Base-by-base conservation (phyloP, 1,284 basidiomycete genomes). In the Cryptococcus hybrid region DNA sequence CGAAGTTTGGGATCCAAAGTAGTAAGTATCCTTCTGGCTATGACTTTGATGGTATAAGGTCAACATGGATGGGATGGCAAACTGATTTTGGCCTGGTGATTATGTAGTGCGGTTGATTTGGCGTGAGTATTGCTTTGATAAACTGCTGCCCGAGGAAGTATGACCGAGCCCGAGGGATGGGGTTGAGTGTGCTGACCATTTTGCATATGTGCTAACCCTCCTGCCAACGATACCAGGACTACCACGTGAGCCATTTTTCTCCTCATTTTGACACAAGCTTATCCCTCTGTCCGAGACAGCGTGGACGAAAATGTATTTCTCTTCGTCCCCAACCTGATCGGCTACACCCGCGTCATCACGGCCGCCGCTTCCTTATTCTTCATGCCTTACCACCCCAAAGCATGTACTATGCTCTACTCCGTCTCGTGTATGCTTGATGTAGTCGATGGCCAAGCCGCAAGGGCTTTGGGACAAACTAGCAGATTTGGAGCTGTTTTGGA, bases 401-500 rank as follows among this genome's bases (percentile, higher is more conserved):
- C 88, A 65, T 96, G 91, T 80, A 97, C 94, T 0, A 74, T 94
- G 43, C 83, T 92, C 47, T 99, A 99, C 78, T 85, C 86, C 61
- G 79, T 98, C 56, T 96, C 92, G n/a, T 93, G 90, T 74, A 82
- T 99, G 44, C 82, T 99, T 62, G 96, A 99, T 73, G 96, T 92
- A 13, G 88, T 94, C 48, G 96, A 99, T 70, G 96, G 96, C 2
- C 87, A 89, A 74, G 94, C 90, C 4, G 96, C 96, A n/a, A 84
- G 96, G 57, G 85, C 85, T 2, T 80, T 97, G 39, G 86, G 86
- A 6, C 95, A 99, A 79, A 87, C 90, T 15, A 92, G 90, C 58
- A 95, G 95, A 79, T 98, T 99, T 77, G 96, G 96, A 43, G 94
- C 93, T 3, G 95, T 99, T 43, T 81, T 99, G 68, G 96, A 99